phyloP scores from a whole-genome alignment of 768 basidiomycete species.

The Udeniomyces megalosporus region DNA sequence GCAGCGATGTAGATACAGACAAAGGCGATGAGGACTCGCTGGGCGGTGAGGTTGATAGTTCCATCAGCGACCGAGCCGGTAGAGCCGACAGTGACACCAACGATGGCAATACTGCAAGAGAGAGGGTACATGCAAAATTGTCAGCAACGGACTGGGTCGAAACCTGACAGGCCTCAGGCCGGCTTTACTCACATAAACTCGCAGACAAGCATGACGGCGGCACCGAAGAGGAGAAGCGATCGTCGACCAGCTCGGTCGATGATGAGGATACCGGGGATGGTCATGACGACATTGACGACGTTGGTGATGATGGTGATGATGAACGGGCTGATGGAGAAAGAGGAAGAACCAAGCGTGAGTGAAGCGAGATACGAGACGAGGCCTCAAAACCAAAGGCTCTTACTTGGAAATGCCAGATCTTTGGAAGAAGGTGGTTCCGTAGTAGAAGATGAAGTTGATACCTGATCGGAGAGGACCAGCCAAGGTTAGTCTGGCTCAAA shows the following conservation, averaged over 20 bases:
- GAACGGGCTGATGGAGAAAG: too few species aligned
- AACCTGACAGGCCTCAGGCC: too few species aligned
- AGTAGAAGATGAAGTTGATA: conserved; percentile 22
- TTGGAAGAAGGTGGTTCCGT: conserved; percentile 44
- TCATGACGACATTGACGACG: too few species aligned
- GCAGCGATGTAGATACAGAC: conserved; percentile 32
- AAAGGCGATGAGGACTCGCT: conserved; percentile 44
- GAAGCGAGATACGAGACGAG: too few species aligned
- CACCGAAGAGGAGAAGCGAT: conserved; percentile 59
- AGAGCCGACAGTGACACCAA: conserved; percentile 20
- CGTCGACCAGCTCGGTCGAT: conserved; percentile 73
- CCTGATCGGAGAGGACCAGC: conserved; percentile 44
- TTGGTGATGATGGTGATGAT: conserved; percentile 30
- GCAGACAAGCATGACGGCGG: conserved; percentile 66
- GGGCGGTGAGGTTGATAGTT: conserved; percentile 38
- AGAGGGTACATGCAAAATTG: too few species aligned
- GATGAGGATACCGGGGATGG: conserved; percentile 65
- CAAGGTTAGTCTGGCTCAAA: too few species aligned
- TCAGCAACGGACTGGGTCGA: too few species aligned
- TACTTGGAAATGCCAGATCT: conserved; percentile 42
- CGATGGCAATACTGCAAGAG: too few species aligned
- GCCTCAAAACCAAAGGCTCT: too few species aligned
- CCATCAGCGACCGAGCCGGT: too few species aligned
- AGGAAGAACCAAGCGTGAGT: too few species aligned
- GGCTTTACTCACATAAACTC: too few species aligned